Base-by-base conservation (phyloP, 805 yeast genomes). In the Nakazawaea wyomingensis region DNA sequence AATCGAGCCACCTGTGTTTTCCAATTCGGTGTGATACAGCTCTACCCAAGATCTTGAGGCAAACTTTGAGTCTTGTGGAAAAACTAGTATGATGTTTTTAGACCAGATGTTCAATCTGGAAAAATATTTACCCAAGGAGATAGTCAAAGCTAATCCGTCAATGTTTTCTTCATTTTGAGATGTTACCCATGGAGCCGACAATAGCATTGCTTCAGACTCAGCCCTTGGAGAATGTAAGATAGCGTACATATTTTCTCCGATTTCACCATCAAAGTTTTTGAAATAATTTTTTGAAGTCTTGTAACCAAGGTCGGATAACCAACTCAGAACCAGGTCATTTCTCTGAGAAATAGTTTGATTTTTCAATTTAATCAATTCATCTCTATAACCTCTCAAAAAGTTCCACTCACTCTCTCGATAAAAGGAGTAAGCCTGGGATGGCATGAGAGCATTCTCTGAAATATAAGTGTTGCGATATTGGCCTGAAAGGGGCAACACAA, bases 321-420 rank as follows among this genome's bases (percentile, higher is more conserved):
- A 84, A 2, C 56, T 45, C 35, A 66, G 66, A 34, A 87, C 60
- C 19, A 66, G 55, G 1, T 53, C 59, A 49, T 84, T 79, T 45
- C 78, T 67, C 10, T 54, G 56, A 13, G 53, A 49, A 20, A 60
- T 48, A 6, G 64, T 30, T 4, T 46, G 45, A 17, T 53, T 46
- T 43, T 50, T 69, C 62, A 58, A 77, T 53, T 62, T 65, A 54
- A 45, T 58, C 41, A 76, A 55, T 49, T 81, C 85, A 34, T 72
- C 74, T 47, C 96, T 72, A 56, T 82, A 88, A 0, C 96, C 99
- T 45, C 98, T 69, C 26, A 88, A 76, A 43, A 85, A 68, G 54
- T 90, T 87, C 97, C 98, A 93, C 59, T 93, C 98, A 32, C 88
- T 78, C 56, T 91, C 98, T 43, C 97, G 72, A 60, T 86, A 93